Evolutionary conservation across 345 rosid genomes (phyloP).

Genomic region (Rhodamnia argentea): DNA sequence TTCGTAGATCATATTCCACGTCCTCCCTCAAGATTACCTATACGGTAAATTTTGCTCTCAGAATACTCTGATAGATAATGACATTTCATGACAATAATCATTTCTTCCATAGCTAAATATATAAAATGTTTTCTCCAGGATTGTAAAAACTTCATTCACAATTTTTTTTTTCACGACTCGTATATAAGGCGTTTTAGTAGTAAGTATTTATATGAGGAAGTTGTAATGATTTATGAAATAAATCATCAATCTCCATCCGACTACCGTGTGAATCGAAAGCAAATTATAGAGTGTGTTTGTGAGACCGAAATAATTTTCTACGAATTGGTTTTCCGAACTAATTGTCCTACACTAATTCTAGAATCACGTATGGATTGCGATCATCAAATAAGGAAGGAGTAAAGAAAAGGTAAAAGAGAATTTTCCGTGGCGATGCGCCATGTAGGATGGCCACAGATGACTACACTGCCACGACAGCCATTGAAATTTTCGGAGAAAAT

Average conservation of each 20-base stretch:
- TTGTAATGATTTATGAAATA: neutral
- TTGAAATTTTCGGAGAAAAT: neutral
- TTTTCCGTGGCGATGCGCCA: neutral
- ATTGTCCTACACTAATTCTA: neutral
- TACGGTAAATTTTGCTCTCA: too few relatives aligned
- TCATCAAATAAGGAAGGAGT: neutral
- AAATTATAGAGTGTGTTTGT: neutral
- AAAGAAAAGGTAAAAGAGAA: neutral
- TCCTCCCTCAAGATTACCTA: too few relatives aligned
- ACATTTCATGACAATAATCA: too few relatives aligned
- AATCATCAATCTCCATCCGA: neutral
- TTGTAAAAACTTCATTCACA: neutral
- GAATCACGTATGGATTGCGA: neutral
- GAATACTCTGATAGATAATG: too few relatives aligned
- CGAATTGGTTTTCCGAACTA: neutral
- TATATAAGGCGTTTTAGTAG: neutral
- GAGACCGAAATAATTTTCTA: neutral
- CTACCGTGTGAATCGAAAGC: neutral
- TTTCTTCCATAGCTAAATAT: too few relatives aligned
- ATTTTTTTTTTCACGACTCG: neutral
- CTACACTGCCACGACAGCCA: accelerated
- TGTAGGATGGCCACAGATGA: accelerated
- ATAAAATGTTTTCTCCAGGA: too few relatives aligned
- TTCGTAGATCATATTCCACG: too few relatives aligned
- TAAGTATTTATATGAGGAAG: neutral